A percentile compares a stretch with the other conserved stretches of the same genome.
These are phyloP conservation scores for Leavenworthia alabamica DNA, from an alignment of 345 rosid species.

Conservation along the genomic window DNA sequence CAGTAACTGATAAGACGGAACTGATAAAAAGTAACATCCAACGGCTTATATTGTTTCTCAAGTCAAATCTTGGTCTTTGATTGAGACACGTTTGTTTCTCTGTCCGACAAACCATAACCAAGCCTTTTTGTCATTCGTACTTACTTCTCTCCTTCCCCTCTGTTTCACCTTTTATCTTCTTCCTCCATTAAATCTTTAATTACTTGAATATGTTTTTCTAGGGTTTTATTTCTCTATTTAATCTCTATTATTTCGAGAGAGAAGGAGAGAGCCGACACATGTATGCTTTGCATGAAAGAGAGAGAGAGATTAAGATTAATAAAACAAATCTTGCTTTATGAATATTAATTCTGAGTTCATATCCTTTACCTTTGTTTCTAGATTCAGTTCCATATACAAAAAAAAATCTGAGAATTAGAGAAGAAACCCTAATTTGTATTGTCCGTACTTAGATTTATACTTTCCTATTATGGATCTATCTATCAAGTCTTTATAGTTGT, in stretches of 20 bases:
- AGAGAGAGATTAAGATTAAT: neutral
- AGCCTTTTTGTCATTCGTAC: constrained; percentile 27
- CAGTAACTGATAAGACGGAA: constrained; percentile 20
- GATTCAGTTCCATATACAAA: neutral
- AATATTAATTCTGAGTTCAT: neutral
- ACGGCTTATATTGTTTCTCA: constrained; percentile 14
- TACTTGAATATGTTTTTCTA: neutral
- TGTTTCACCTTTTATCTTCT: neutral
- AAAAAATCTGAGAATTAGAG: neutral
- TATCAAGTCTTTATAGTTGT: constrained; percentile 3
- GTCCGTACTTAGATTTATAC: too few species aligned
- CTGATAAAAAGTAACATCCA: constrained; percentile 12
- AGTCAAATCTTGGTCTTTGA: constrained; percentile 13
- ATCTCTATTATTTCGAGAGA: neutral
- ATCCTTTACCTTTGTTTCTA: neutral
- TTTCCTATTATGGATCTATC: constrained; percentile 20
- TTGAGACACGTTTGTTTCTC: constrained; percentile 27
- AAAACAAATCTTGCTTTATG: too few species aligned
- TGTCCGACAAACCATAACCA: constrained; percentile 30
- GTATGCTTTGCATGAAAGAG: constrained; percentile 14
- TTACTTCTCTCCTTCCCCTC: neutral
- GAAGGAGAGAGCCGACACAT: neutral
- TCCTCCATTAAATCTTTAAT: neutral
- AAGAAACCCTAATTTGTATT: constrained; percentile 31
- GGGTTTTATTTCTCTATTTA: neutral